A percentile compares a stretch with the other conserved stretches of the same genome.
These are phyloP conservation scores for Lomentospora prolificans DNA, from an alignment of 2,329 filamentous ascomycete species.

Conservation along the genomic window DNA sequence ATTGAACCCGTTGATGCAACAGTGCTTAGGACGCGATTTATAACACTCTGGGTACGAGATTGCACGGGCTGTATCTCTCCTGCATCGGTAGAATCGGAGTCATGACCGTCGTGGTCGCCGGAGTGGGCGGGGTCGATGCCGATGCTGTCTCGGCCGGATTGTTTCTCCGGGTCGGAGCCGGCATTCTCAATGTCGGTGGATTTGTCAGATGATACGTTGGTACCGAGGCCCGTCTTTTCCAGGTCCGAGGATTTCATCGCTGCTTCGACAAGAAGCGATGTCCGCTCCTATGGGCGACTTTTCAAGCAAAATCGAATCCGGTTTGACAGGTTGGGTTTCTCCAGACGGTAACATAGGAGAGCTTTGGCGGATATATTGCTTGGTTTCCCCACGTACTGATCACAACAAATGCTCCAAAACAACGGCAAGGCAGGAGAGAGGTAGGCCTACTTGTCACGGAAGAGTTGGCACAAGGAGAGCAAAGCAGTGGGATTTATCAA, in stretches of 20 bases:
- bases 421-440: neutral
- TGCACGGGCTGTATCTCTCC: constrained; percentile 8
- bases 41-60: constrained; percentile 13
- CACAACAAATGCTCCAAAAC: neutral
- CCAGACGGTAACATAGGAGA: too few relatives aligned
- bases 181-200: neutral
- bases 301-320: too few relatives aligned
- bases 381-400: neutral
- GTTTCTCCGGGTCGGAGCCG: constrained; percentile 7
- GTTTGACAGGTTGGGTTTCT: too few relatives aligned
- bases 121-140: neutral
- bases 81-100: neutral
- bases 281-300: too few relatives aligned
- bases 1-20: constrained; percentile 29
- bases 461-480: neutral
- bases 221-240: neutral
- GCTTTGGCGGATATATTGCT: too few relatives aligned
- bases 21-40: constrained; percentile 29
- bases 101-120: neutral
- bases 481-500: neutral
- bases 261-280: neutral
- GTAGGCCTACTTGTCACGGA: neutral
- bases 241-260: neutral
- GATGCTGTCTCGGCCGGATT: neutral
- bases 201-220: neutral